These are phyloP conservation scores for Trichoderma aggressivum DNA, from an alignment of 2,329 filamentous ascomycete species.

Conservation along the genomic window DNA sequence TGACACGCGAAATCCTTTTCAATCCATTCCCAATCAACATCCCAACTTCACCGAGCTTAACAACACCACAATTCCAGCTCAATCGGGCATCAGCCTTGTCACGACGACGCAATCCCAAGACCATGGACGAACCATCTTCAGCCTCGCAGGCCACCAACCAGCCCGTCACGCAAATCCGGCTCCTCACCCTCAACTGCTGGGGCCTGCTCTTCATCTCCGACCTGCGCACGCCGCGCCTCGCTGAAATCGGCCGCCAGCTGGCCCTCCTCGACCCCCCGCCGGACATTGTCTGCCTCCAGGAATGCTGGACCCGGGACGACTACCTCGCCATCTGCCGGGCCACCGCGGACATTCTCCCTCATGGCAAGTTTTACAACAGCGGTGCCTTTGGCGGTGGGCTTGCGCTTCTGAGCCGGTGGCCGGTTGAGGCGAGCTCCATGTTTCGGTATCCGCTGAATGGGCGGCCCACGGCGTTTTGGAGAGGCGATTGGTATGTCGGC, in stretches of 20 bases:
- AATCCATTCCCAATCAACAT: neutral
- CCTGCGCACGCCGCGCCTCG: conserved; percentile 71
- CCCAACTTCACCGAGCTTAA: neutral
- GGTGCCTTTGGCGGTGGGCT: conserved; percentile 88
- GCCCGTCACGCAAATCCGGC: conserved; percentile 56
- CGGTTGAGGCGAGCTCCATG: conserved; percentile 87
- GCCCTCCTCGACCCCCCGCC: conserved; percentile 65
- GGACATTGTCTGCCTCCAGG: conserved; percentile 88
- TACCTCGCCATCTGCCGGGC: conserved; percentile 73
- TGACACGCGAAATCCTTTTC: neutral
- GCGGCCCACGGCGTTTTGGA: conserved; percentile 85
- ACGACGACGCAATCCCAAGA: neutral
- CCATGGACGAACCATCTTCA: conserved; percentile 19
- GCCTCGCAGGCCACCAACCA: conserved; percentile 19
- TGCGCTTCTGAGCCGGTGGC: conserved; percentile 86
- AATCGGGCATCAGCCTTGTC: neutral
- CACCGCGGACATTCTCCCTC: conserved; percentile 72
- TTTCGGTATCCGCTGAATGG: conserved; percentile 86
- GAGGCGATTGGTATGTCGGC: conserved; percentile 94
- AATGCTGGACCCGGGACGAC: conserved; percentile 88
- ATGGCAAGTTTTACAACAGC: conserved; percentile 89
- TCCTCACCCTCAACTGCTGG: conserved; percentile 95
- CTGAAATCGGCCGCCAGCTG: conserved; percentile 79
- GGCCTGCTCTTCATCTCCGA: conserved; percentile 84
- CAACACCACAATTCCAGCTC: neutral